Evolutionary conservation across 805 yeast species (phyloP).

Genomic region (Sporopachydermia lactativora): DNA sequence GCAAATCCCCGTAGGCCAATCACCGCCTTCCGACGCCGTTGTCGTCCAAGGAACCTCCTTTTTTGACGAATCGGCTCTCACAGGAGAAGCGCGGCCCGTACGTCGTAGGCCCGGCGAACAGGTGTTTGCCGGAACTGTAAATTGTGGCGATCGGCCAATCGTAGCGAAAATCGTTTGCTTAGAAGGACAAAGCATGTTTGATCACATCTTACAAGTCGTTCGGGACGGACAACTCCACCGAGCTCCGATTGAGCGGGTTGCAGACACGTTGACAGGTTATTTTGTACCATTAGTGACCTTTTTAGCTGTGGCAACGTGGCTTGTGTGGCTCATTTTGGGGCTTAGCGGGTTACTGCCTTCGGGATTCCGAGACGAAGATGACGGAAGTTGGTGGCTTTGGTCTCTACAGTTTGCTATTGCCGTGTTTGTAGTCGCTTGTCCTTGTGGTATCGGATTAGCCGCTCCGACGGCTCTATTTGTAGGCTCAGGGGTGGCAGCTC

Average conservation of each 20-base stretch:
- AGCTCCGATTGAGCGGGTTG: constrained; percentile 61
- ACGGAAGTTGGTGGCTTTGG: constrained; percentile 71
- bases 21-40: constrained; percentile 46
- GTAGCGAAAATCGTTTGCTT: constrained; percentile 40
- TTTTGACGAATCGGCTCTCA: constrained; percentile 48
- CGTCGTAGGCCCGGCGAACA: constrained; percentile 46
- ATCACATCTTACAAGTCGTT: constrained; percentile 55
- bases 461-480: constrained; percentile 77
- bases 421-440: constrained; percentile 74
- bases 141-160: constrained; percentile 40
- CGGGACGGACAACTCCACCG: constrained; percentile 59
- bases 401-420: constrained; percentile 65
- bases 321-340: constrained; percentile 53
- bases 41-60: constrained; percentile 31
- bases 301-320: constrained; percentile 50
- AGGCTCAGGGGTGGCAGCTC: constrained; percentile 69
- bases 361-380: constrained; percentile 42
- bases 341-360: constrained; percentile 37
- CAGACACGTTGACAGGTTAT: constrained; percentile 52
- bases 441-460: constrained; percentile 76
- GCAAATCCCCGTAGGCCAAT: constrained; percentile 36
- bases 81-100: constrained; percentile 51
- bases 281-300: constrained; percentile 59
- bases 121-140: constrained; percentile 60
- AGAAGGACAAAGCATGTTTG: constrained; percentile 52